These are phyloP conservation scores for Neopestalotiopsis sp. DNA, from an alignment of 2,329 filamentous ascomycete genomes.

Conservation along the genomic window DNA sequence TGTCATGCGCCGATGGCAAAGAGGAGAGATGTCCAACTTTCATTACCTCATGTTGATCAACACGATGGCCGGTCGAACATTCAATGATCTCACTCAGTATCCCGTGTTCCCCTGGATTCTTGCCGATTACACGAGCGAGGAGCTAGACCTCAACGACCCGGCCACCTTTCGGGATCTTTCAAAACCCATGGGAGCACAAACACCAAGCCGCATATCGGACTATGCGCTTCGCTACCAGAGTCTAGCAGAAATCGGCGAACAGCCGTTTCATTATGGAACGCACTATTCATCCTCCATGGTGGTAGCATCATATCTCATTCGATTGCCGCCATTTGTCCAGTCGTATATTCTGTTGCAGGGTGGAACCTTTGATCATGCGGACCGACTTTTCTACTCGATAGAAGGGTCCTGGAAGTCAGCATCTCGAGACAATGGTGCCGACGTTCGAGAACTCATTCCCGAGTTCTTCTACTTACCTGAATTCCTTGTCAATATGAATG, in stretches of 20 bases:
- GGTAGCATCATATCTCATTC: constrained; percentile 93
- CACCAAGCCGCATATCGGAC: constrained; percentile 73
- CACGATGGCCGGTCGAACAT: constrained; percentile 94
- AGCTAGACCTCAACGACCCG: constrained; percentile 85
- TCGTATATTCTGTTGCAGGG: constrained; percentile 94
- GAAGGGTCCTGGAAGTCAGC: constrained; percentile 90
- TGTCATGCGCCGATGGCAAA: constrained; percentile 86
- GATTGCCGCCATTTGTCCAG: constrained; percentile 93
- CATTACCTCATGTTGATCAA: constrained; percentile 99
- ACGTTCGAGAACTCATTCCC: constrained; percentile 92
- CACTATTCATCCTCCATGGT: constrained; percentile 99
- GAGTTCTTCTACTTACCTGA: constrained; percentile 98
- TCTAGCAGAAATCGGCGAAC: constrained; percentile 89
- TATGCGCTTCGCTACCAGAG: constrained; percentile 86
- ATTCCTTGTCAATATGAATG: constrained; percentile 91
- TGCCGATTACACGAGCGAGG: constrained; percentile 93
- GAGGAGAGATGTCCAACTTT: constrained; percentile 96
- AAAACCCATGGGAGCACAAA: constrained; percentile 96
- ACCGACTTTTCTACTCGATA: constrained; percentile 93
- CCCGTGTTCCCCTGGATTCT: constrained; percentile 98
- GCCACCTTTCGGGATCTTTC: constrained; percentile 87
- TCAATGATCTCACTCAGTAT: constrained; percentile 98
- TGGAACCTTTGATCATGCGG: constrained; percentile 95
- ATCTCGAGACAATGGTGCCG: constrained; percentile 87
- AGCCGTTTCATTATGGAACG: constrained; percentile 95